phyloP scores from a whole-genome alignment of 192 early-diverging fungal species.

The Linnemannia schmuckeri region DNA sequence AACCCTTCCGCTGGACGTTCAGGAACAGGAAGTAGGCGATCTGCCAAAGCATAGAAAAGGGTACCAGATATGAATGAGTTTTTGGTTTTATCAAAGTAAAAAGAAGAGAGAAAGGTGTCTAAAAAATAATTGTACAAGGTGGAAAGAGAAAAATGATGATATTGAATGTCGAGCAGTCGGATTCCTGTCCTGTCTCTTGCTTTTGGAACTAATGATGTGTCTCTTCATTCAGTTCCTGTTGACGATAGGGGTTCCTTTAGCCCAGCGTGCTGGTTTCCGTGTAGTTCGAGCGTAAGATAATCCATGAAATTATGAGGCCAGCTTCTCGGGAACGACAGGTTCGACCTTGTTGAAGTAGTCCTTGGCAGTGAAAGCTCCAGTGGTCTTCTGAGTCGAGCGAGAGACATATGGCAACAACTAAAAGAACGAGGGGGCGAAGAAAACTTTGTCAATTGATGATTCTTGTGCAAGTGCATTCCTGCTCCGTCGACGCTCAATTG shows the following conservation, averaged over 20 bases:
- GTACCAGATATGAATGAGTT: not conserved
- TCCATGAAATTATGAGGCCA: conserved; percentile 28
- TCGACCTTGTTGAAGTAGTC: conserved; percentile 52
- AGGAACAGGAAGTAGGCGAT: not conserved
- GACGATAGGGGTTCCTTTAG: not conserved
- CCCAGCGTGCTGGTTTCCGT: not conserved
- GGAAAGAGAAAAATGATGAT: not conserved
- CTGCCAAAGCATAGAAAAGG: not conserved
- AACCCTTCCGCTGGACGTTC: not conserved
- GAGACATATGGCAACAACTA: conserved; percentile 60
- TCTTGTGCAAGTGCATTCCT: not conserved
- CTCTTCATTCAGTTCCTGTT: not conserved
- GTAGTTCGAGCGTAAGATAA: not conserved
- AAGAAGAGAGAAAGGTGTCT: not conserved
- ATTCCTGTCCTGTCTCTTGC: not conserved
- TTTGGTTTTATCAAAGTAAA: not conserved
- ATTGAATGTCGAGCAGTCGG: not conserved
- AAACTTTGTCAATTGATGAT: not conserved
- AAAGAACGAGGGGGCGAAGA: not conserved
- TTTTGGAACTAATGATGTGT: no score
- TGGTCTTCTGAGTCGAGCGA: conserved; percentile 56
- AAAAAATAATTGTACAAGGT: conserved; percentile 1
- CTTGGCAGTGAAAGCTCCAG: conserved; percentile 59
- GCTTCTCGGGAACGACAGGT: conserved; percentile 27
- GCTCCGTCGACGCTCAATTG: no score